Evolutionary conservation across 176 grass and related monocot species (phyloP).

Genomic region (Paspalum notatum): DNA sequence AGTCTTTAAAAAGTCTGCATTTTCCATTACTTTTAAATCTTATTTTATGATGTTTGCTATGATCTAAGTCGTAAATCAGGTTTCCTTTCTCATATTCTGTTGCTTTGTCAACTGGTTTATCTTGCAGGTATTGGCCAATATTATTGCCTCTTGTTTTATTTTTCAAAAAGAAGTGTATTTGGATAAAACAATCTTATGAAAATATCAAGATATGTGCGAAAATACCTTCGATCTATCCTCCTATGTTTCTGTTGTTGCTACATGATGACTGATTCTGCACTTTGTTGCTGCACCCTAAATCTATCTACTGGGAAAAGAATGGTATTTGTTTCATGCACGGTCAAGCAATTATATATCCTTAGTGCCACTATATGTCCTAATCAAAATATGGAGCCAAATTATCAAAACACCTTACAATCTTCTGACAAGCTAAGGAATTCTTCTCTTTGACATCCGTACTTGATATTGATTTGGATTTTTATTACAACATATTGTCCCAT

Average conservation of each 20-base stretch:
- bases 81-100: conserved; percentile 28
- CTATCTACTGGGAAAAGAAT: conserved; percentile 31
- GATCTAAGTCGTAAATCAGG: background rate
- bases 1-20: conserved; percentile 1
- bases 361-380: background rate
- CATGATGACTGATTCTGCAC: conserved; percentile 18
- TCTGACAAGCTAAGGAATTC: conserved; percentile 15
- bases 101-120: conserved; percentile 48
- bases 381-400: conserved; percentile 9
- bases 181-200: conserved; percentile 30
- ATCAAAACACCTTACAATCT: conserved; percentile 20
- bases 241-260: conserved; percentile 24
- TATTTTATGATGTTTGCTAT: conserved; percentile 11
- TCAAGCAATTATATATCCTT: conserved; percentile 27
- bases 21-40: conserved; percentile 1
- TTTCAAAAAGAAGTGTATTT: conserved; percentile 30
- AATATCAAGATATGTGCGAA: conserved; percentile 37
- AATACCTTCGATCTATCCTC: conserved; percentile 37
- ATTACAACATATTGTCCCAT: background rate
- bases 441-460: conserved; percentile 29
- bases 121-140: conserved; percentile 62
- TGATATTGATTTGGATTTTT: conserved; percentile 18
- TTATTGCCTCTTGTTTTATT: conserved; percentile 38
- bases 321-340: conserved; percentile 7
- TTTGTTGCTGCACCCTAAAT: conserved; percentile 28